These are phyloP conservation scores for Podaxis sp. DNA, from an alignment of 768 basidiomycete species.

Conservation along the genomic window DNA sequence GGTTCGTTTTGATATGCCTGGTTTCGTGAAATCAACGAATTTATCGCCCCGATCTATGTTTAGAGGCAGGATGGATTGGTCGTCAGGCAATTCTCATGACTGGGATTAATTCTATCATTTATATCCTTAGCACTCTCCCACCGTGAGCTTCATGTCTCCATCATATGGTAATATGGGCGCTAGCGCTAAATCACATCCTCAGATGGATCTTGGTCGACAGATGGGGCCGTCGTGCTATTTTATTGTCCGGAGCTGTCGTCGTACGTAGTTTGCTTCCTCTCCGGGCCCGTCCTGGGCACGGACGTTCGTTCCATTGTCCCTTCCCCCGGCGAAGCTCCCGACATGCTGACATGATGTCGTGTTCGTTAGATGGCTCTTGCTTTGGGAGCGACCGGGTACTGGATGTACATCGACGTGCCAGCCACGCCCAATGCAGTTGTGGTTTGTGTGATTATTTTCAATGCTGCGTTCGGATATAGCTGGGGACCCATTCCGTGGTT, in stretches of 20 bases:
- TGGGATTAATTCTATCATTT: constrained; percentile 85
- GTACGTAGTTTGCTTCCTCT: constrained; percentile 33
- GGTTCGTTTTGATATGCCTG: constrained; percentile 35
- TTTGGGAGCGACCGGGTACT: constrained; percentile 81
- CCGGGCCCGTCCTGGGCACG: background rate
- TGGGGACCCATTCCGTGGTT: constrained; percentile 91
- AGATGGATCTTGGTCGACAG: constrained; percentile 95
- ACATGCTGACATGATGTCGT: background rate
- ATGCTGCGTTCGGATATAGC: constrained; percentile 90
- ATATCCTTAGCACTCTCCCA: constrained; percentile 74
- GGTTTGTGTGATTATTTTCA: constrained; percentile 84
- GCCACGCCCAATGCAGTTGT: constrained; percentile 88
- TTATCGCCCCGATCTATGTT: constrained; percentile 8
- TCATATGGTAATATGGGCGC: background rate
- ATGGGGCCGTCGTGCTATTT: constrained; percentile 83
- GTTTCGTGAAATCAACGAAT: background rate
- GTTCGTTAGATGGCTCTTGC: constrained; percentile 70
- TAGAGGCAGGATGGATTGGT: constrained; percentile 95
- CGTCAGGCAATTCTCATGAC: constrained; percentile 94
- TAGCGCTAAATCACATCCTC: constrained; percentile 11
- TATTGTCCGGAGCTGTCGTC: constrained; percentile 80
- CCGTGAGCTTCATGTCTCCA: constrained; percentile 49
- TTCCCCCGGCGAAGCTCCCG: background rate
- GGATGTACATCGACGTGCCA: constrained; percentile 87
- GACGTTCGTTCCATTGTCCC: background rate